Conservation (phyloP, 352 stramenopile species). For the Pythium coloratum region DNA sequence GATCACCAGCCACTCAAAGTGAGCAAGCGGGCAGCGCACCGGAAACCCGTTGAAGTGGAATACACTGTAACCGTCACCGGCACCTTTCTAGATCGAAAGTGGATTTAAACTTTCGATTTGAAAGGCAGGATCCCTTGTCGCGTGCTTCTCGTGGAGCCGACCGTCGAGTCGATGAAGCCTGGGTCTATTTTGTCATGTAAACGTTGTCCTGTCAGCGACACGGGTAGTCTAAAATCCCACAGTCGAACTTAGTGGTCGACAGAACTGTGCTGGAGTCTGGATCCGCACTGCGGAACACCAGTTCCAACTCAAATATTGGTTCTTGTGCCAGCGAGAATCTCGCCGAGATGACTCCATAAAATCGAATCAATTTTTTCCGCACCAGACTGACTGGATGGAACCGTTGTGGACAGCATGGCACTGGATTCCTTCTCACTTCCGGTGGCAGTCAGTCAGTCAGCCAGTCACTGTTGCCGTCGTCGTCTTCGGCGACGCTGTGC, state of each 20-base stretch:
- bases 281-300: too few relatives aligned
- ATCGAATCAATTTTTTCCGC: not conserved
- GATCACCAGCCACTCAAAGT: not conserved
- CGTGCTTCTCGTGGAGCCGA: not conserved
- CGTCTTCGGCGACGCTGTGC: not conserved
- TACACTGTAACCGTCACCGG: not conserved
- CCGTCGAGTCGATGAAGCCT: not conserved
- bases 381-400: not conserved
- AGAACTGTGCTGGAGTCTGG: not conserved
- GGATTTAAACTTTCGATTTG: too few relatives aligned
- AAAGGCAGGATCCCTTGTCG: too few relatives aligned
- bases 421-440: not conserved
- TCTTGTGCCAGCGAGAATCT: not conserved
- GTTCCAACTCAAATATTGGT: not conserved
- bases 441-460: not conserved
- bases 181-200: not conserved
- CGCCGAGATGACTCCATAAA: too few relatives aligned
- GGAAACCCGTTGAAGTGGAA: slow-evolving; percentile 7
- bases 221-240: too few relatives aligned
- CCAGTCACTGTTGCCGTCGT: not conserved
- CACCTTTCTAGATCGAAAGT: too few relatives aligned
- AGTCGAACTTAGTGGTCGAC: not conserved
- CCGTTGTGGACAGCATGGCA: not conserved
- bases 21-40: slow-evolving; percentile 12
- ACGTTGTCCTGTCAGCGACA: not conserved